A percentile compares a stretch with the other conserved stretches of the same genome.
Conservation (phyloP, 2,329 filamentous ascomycete genomes). For the Cladosporium colombiae region DNA sequence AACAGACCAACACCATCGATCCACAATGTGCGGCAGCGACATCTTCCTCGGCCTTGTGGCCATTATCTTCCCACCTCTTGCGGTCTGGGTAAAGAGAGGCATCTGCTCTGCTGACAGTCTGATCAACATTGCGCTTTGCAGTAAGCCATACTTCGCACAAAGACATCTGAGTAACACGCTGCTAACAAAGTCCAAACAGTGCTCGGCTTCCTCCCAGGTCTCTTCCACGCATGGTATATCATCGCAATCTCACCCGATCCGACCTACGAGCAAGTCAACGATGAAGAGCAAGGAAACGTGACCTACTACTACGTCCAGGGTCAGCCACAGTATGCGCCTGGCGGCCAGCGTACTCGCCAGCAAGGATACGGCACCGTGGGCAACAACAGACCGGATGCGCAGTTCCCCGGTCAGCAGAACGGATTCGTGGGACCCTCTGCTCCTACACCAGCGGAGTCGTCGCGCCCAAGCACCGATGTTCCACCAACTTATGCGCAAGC, state of each 20-base stretch:
- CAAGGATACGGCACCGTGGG: constrained; percentile 45
- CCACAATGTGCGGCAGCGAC: constrained; percentile 60
- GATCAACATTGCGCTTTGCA: constrained; percentile 91
- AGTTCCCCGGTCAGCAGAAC: constrained; percentile 45
- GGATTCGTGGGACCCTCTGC: constrained; percentile 37
- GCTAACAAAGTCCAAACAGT: constrained; percentile 22
- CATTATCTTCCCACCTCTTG: constrained; percentile 57
- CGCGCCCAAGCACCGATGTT: constrained; percentile 46
- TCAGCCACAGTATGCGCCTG: constrained; percentile 30
- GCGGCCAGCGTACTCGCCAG: constrained; percentile 25
- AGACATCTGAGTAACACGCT: neutral
- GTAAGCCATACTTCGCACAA: constrained; percentile 25
- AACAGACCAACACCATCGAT: neutral
- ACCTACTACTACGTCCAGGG: constrained; percentile 71
- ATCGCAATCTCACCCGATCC: constrained; percentile 84
- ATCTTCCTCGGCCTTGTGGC: constrained; percentile 62
- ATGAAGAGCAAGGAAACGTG: constrained; percentile 59
- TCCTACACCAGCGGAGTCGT: constrained; percentile 43
- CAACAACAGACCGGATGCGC: constrained; percentile 38
- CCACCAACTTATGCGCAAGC: constrained; percentile 91
- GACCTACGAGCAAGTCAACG: constrained; percentile 64
- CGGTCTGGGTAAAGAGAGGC: constrained; percentile 95
- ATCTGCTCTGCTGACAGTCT: constrained; percentile 89
- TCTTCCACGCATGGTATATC: constrained; percentile 97
- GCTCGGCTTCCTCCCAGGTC: constrained; percentile 67